Conservation (phyloP, 345 rosid species). For the Microcos paniculata region DNA sequence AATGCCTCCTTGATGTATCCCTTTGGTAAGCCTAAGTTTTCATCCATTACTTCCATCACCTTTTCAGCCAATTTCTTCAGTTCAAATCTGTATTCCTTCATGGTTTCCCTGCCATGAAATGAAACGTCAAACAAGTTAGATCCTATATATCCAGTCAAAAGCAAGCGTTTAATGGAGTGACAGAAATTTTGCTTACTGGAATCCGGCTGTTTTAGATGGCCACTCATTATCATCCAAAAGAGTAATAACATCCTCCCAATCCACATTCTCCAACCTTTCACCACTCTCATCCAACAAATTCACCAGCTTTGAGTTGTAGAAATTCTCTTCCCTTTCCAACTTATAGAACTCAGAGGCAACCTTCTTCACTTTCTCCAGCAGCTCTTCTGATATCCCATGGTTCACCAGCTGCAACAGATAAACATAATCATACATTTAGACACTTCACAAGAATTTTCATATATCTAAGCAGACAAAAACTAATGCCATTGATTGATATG, state of each 20-base stretch:
- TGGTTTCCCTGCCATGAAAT: constrained; percentile 54
- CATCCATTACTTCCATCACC: constrained; percentile 86
- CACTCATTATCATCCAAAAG: constrained; percentile 63
- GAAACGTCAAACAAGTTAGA: neutral
- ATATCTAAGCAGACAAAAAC: neutral
- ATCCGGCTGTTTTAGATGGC: constrained; percentile 55
- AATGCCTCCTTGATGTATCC: constrained; percentile 66
- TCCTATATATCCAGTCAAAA: neutral
- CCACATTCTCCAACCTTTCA: constrained; percentile 59
- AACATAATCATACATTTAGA: neutral
- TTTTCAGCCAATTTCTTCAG: constrained; percentile 66
- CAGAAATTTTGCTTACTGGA: constrained; percentile 47
- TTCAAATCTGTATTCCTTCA: constrained; percentile 69
- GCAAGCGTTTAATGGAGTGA: neutral
- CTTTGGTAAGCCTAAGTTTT: constrained; percentile 65
- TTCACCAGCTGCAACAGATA: constrained; percentile 57
- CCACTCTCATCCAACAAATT: constrained; percentile 46
- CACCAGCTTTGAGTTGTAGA: constrained; percentile 52
- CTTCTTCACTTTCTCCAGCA: constrained; percentile 73
- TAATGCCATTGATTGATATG: neutral
- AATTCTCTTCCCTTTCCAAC: constrained; percentile 68
- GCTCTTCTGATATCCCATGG: constrained; percentile 75
- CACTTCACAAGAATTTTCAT: neutral
- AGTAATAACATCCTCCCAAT: constrained; percentile 88
- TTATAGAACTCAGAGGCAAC: constrained; percentile 53